A percentile compares a stretch with the other conserved stretches of the same genome.
phyloP scores from a whole-genome alignment of 495 filamentous ascomycete genomes.

The Penicillium turbatum region DNA sequence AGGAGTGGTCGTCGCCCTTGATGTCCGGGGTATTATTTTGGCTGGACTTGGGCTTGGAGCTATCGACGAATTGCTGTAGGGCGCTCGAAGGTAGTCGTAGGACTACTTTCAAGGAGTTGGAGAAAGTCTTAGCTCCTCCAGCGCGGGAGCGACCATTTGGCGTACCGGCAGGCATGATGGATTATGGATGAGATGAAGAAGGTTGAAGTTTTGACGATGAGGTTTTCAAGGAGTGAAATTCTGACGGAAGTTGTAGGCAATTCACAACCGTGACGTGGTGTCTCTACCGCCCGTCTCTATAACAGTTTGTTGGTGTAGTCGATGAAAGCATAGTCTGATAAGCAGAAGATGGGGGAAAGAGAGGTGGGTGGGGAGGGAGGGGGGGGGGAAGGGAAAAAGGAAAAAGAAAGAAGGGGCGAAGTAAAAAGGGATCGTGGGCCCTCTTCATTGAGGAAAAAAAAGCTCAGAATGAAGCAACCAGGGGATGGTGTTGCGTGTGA shows the following conservation, averaged over 20 bases:
- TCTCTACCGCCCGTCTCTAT: slow-evolving; percentile 16
- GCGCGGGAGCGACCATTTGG: slow-evolving; percentile 36
- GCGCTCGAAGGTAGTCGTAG: slow-evolving; percentile 49
- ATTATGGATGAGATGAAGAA: slow-evolving; percentile 10
- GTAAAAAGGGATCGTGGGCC: slow-evolving; percentile 26
- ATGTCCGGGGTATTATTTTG: slow-evolving; percentile 31
- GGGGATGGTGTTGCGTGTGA: neutral
- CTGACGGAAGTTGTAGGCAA: slow-evolving; percentile 10
- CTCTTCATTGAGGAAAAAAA: slow-evolving; percentile 1
- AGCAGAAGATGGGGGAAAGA: slow-evolving; percentile 14
- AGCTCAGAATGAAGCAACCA: slow-evolving; percentile 4
- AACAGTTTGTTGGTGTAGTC: slow-evolving; percentile 2
- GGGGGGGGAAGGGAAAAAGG: slow-evolving; percentile 21
- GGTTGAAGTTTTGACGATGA: neutral
- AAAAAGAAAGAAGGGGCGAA: slow-evolving; percentile 14
- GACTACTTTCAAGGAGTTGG: slow-evolving; percentile 43
- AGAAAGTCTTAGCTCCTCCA: slow-evolving; percentile 33
- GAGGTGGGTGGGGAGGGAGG: slow-evolving; percentile 13
- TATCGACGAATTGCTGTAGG: slow-evolving; percentile 45
- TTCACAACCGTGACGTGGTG: slow-evolving; percentile 23
- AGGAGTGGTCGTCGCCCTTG: slow-evolving; percentile 44
- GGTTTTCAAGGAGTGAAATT: slow-evolving; percentile 6
- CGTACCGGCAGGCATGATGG: slow-evolving; percentile 33
- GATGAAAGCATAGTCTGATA: slow-evolving; percentile 10
- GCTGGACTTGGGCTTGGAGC: slow-evolving; percentile 31